Base-by-base conservation (phyloP, 2,329 filamentous ascomycete species). In the Arthroderma sp. region DNA sequence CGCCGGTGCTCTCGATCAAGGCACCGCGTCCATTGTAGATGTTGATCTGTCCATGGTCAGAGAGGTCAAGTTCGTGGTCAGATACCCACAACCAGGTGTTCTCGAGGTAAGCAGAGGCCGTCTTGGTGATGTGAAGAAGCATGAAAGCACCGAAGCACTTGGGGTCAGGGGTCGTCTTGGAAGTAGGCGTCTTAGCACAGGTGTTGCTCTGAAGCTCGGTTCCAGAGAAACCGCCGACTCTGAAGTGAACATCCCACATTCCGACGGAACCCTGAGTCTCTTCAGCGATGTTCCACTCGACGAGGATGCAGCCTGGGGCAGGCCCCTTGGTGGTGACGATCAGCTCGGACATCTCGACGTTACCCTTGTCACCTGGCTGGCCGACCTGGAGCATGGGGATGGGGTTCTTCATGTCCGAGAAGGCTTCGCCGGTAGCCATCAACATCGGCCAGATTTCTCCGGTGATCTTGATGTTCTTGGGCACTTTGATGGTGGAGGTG, bases 191-290 rank as follows among this genome's bases (percentile, higher is more conserved):
- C 79, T 94, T 94, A 70, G 81, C 72, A 76, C 91, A 96, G 57
- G 78, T 84, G 70, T 88, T 79, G 17, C 85, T 86, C 73, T 94
- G 88, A 15, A 97, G 80, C 62, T 87, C 74, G 28, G 91, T 94
- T 60, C 91, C 91, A 3, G 87, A 85, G 56, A 85, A 84, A 44
- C 93, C 93, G 65, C 90, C 91, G 65, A 98, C 82, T 67, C 93
- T 88, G 74, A 93, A 86, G 77, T 98, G 93, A n/a, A 91, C 85
- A 66, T 98, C 93, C 88, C 91, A 98, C 73, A 96, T 84, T 61
- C 83, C 91, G 19, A 84, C 84, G 1, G 83, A 81, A 51, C 88
- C 89, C 58, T 84, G 79, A 5, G 66, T 64, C 23, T 68, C 57
- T 37, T 83, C 85, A 44, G 82, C 82, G 43, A 95, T 77, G 73